Conservation (phyloP, 805 yeast species). For the Candida ficus region DNA sequence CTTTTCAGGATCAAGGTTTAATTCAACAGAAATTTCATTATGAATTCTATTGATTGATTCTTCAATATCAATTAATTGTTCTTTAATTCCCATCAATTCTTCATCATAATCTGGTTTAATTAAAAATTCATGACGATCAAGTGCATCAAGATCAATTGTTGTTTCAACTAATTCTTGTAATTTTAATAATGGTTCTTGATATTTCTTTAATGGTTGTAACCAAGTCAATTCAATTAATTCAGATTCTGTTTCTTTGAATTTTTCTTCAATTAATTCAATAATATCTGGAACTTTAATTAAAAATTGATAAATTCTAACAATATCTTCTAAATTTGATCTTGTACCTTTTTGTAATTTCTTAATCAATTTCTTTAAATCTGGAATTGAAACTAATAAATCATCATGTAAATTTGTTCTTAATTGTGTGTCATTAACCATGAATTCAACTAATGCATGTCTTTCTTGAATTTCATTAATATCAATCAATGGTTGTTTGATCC, state of each 20-base stretch:
- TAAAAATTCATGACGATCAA: constrained; percentile 76
- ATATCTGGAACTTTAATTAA: constrained; percentile 67
- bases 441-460: constrained; percentile 73
- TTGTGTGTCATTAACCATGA: constrained; percentile 63
- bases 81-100: constrained; percentile 54
- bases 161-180: constrained; percentile 86
- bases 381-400: constrained; percentile 65
- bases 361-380: constrained; percentile 74
- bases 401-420: constrained; percentile 61
- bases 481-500: constrained; percentile 95
- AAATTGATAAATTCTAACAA: constrained; percentile 82
- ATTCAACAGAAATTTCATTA: constrained; percentile 60
- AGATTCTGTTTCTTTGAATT: constrained; percentile 29
- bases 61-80: constrained; percentile 49
- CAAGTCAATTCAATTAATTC: constrained; percentile 46
- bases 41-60: constrained; percentile 57
- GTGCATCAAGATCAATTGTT: constrained; percentile 80
- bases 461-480: constrained; percentile 50
- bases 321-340: constrained; percentile 75
- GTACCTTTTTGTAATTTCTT: constrained; percentile 52
- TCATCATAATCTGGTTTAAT: constrained; percentile 90
- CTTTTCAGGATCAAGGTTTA: constrained; percentile 79
- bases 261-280: constrained; percentile 42
- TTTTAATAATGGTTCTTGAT: constrained; percentile 50
- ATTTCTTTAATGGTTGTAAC: constrained; percentile 49